phyloP scores from a whole-genome alignment of 257 asterid species.

The Primulina huaijiensis region DNA sequence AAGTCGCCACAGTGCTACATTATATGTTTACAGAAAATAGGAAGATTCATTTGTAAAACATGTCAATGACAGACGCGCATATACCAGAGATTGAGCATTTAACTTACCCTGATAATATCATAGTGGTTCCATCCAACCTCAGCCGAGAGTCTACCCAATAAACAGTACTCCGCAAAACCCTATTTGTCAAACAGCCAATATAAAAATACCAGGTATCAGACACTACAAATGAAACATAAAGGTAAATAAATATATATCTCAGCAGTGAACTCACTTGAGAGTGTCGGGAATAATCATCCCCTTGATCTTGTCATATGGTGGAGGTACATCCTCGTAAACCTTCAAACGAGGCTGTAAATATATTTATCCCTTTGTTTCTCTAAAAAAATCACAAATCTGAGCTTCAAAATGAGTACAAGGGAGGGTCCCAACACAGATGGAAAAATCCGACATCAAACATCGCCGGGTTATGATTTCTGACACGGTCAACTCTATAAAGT shows the following conservation, averaged over 20 bases:
- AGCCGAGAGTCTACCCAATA: slow-evolving; percentile 79
- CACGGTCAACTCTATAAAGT: no score
- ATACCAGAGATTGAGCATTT: background rate
- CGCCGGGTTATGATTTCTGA: no score
- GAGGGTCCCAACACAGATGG: no score
- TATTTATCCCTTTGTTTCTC: no score
- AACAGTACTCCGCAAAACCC: slow-evolving; percentile 83
- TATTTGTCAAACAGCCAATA: slow-evolving; percentile 20
- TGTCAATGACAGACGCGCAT: background rate
- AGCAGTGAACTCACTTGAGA: slow-evolving; percentile 51
- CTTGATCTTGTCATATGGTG: slow-evolving; percentile 78
- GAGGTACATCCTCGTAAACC: slow-evolving; percentile 77
- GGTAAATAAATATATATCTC: background rate
- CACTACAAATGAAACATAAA: background rate
- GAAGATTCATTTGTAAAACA: background rate
- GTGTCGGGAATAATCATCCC: slow-evolving; percentile 90
- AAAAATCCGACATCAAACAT: no score
- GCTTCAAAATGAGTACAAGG: no score
- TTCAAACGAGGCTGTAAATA: slow-evolving; percentile 43
- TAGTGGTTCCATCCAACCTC: slow-evolving; percentile 96
- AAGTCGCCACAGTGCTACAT: background rate
- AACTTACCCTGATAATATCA: slow-evolving; percentile 74
- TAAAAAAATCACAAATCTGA: no score
- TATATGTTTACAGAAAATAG: background rate
- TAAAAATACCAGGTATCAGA: background rate